Evolutionary conservation across 179 eudicot species (phyloP).

Genomic region (Spergularia azorica): DNA sequence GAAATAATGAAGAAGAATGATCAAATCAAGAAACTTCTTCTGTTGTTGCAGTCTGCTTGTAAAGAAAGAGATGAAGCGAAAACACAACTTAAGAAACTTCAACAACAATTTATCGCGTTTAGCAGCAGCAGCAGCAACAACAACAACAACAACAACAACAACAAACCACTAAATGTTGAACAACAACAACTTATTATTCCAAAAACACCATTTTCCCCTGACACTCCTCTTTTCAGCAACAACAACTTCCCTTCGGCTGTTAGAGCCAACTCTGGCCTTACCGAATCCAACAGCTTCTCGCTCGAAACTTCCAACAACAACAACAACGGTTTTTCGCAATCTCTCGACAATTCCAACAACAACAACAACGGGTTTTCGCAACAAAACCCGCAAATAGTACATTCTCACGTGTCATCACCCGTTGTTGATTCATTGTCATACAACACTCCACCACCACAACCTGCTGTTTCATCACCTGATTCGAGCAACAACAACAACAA

Average conservation of each 20-base stretch:
- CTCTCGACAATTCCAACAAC: no score
- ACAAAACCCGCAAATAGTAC: neutral
- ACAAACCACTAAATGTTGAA: slow-evolving; percentile 6
- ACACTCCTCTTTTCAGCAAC: slow-evolving; percentile 26
- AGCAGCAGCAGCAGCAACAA: slow-evolving; percentile 28
- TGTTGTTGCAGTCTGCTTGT: slow-evolving; percentile 45
- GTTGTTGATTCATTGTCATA: slow-evolving; percentile 30
- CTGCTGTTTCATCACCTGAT: slow-evolving; percentile 29
- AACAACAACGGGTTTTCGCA: neutral
- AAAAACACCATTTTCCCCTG: slow-evolving; percentile 26
- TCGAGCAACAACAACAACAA: slow-evolving; percentile 10
- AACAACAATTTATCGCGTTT: slow-evolving; percentile 24
- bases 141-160: no score
- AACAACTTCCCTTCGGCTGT: slow-evolving; percentile 11
- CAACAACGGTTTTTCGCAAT: neutral
- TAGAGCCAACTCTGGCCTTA: slow-evolving; percentile 20
- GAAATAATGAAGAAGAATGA: slow-evolving; percentile 54
- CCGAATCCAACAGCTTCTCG: slow-evolving; percentile 41
- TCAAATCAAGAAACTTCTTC: slow-evolving; percentile 41
- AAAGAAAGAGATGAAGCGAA: slow-evolving; percentile 86
- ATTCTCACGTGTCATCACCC: slow-evolving; percentile 30
- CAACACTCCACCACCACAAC: neutral
- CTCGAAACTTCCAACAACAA: slow-evolving; percentile 40
- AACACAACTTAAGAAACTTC: slow-evolving; percentile 44
- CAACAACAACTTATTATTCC: neutral